phyloP scores from a whole-genome alignment of 345 rosid species.

The Salix caprea region DNA sequence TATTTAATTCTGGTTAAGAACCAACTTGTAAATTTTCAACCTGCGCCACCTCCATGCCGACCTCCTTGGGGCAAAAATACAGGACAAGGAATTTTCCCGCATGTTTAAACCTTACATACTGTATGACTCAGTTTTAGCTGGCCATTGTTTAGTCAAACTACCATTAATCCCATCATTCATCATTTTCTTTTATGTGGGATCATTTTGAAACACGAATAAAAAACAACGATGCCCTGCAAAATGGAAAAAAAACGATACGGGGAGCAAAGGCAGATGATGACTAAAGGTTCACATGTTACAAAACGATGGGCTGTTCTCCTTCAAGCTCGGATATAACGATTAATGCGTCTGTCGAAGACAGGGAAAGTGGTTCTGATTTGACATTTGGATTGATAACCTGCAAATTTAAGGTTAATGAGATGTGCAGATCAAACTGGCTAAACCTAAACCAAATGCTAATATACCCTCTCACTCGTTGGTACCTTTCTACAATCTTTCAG shows the following conservation, averaged over 20 bases:
- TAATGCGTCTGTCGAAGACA: constrained; percentile 53
- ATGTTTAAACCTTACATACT: background rate
- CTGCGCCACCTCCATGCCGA: too few relatives aligned
- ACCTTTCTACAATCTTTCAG: constrained; percentile 72
- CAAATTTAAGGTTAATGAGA: constrained; percentile 12
- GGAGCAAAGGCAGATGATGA: background rate
- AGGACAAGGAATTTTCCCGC: background rate
- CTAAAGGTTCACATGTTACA: background rate
- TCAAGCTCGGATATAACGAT: constrained; percentile 93
- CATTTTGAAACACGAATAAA: background rate
- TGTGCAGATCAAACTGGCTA: background rate
- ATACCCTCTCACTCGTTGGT: background rate
- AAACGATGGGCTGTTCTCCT: constrained; percentile 57
- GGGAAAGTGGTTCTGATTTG: constrained; percentile 57
- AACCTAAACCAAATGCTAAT: background rate
- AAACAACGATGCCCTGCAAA: background rate
- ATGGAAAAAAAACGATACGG: background rate
- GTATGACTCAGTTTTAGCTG: too few relatives aligned
- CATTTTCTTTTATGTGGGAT: background rate
- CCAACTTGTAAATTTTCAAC: background rate
- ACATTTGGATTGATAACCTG: constrained; percentile 81
- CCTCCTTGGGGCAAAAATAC: background rate
- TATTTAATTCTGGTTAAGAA: background rate
- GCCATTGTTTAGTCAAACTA: background rate
- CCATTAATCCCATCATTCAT: background rate